phyloP scores from a whole-genome alignment of 2,329 filamentous ascomycete species.

The Xylariales sp. region DNA sequence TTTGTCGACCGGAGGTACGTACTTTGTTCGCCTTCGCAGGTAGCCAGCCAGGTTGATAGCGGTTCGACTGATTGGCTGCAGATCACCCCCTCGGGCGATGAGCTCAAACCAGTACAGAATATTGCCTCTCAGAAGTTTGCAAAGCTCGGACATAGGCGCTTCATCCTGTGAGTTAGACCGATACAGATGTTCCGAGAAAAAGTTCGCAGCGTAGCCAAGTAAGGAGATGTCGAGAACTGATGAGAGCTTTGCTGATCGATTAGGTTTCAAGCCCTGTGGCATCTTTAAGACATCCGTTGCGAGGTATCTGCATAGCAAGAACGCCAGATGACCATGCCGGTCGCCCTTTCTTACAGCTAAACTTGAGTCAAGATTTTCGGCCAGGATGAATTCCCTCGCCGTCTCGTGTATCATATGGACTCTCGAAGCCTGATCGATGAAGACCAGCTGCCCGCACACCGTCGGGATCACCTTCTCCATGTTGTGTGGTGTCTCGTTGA shows the following conservation, averaged over 20 bases:
- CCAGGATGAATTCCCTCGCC: neutral
- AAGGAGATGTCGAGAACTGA: neutral
- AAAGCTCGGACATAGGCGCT: neutral
- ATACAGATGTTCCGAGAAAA: neutral
- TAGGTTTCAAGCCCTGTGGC: neutral
- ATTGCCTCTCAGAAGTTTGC: neutral
- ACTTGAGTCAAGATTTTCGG: neutral
- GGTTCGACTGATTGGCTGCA: slow-evolving; percentile 9
- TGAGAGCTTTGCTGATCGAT: neutral
- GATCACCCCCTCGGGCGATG: neutral
- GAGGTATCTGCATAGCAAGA: neutral
- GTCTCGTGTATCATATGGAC: neutral
- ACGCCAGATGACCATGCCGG: neutral
- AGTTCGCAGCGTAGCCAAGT: neutral
- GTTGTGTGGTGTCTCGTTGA: neutral
- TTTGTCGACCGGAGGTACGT: slow-evolving; percentile 16
- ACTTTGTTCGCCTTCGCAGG: slow-evolving; percentile 17
- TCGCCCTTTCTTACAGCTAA: neutral
- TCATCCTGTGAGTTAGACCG: neutral
- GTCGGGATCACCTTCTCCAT: neutral
- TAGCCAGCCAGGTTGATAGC: slow-evolving; percentile 22
- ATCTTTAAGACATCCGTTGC: neutral
- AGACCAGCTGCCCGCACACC: neutral
- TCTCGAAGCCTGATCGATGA: neutral
- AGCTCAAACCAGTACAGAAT: neutral